Evolutionary conservation across 805 yeast genomes (phyloP).

Genomic region (Yarrowia sp.): DNA sequence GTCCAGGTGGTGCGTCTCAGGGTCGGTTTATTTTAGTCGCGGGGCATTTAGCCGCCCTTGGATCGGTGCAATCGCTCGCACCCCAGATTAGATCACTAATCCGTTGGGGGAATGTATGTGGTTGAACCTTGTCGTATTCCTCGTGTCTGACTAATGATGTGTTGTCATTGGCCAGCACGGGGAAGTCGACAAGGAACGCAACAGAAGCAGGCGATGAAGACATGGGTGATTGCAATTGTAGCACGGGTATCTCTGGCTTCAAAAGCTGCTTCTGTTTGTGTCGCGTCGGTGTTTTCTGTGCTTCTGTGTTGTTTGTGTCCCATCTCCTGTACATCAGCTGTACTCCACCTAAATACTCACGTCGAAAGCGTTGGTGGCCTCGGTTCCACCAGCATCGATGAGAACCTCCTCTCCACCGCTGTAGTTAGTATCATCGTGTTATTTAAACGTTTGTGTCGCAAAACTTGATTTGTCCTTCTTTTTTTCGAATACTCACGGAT

Average conservation of each 20-base stretch:
- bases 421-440: background rate
- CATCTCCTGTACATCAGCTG: background rate
- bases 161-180: constrained; percentile 57
- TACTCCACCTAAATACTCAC: constrained; percentile 15
- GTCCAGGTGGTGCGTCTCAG: background rate
- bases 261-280: background rate
- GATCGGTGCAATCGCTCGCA: no score
- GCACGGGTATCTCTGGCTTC: no score
- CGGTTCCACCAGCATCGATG: constrained; percentile 79
- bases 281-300: background rate
- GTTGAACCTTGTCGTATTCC: constrained; percentile 35
- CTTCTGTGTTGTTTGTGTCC: background rate
- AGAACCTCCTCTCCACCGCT: constrained; percentile 84
- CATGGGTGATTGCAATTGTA: background rate
- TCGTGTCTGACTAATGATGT: constrained; percentile 42
- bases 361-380: constrained; percentile 73
- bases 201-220: no score
- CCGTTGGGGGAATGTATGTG: constrained; percentile 17
- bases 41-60: no score
- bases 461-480: background rate
- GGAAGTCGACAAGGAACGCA: constrained; percentile 42
- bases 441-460: no score
- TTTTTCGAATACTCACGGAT: constrained; percentile 55
- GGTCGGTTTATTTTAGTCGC: no score
- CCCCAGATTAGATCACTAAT: constrained; percentile 8